Conservation (phyloP, 352 stramenopile species). For the Lagenidium sp. region DNA sequence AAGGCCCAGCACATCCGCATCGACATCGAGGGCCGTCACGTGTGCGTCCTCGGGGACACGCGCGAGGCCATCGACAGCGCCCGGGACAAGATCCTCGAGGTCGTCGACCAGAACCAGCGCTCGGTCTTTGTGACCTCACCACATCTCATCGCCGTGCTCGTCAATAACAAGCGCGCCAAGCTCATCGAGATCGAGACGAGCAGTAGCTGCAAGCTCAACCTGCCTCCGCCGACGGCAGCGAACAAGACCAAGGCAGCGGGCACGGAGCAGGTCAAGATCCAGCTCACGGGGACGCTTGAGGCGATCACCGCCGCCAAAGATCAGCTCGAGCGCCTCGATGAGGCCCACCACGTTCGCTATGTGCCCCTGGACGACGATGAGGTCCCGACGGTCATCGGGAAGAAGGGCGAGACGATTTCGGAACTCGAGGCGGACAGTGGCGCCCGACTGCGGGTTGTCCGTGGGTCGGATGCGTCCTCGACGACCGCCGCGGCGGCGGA, state of each 20-base stretch:
- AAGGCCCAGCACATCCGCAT: constrained; percentile 40
- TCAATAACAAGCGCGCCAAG: constrained; percentile 70
- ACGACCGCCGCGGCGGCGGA: constrained; percentile 23
- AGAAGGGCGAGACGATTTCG: constrained; percentile 71
- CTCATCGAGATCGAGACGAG: constrained; percentile 53
- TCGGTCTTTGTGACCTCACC: constrained; percentile 54
- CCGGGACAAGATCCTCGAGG: constrained; percentile 42
- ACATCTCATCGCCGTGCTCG: constrained; percentile 49
- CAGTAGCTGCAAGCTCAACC: constrained; percentile 46
- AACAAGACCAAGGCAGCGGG: constrained; percentile 2
- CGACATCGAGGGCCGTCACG: constrained; percentile 53
- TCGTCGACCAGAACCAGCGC: constrained; percentile 66
- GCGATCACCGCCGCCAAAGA: constrained; percentile 54
- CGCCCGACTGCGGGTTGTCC: constrained; percentile 47
- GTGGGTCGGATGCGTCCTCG: background rate
- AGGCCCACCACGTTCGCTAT: constrained; percentile 53
- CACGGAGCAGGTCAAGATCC: constrained; percentile 53
- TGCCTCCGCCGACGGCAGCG: constrained; percentile 22
- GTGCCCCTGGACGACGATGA: constrained; percentile 67
- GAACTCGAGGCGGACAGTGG: constrained; percentile 57
- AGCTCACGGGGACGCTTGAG: constrained; percentile 43
- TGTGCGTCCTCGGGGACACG: constrained; percentile 60
- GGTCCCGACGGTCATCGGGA: constrained; percentile 65
- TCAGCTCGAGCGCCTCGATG: constrained; percentile 46
- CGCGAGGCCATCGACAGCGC: constrained; percentile 33